Base-by-base conservation (phyloP, 176 grass and related monocot species). In the Eremochloa ophiuroides region DNA sequence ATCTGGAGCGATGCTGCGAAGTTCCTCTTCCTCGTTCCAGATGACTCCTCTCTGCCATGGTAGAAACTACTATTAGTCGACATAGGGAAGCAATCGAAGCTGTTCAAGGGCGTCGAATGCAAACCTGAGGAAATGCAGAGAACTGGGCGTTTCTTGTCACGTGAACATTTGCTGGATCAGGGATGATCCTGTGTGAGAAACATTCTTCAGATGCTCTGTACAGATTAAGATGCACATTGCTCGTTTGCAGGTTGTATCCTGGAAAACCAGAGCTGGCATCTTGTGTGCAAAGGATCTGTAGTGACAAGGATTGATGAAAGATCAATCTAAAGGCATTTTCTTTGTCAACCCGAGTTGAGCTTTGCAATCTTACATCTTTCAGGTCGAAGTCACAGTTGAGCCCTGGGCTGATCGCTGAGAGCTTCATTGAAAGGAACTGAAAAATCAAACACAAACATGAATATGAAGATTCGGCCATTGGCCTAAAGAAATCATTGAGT, bases 361-460 rank as follows among this genome's bases (percentile, higher is more conserved):
- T 55, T 76, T 69, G 33, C 64, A 20, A 50, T 59, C 83, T 98
- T 94, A 98, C 95, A 55, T 98, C 83, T 85, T 90, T 86, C 7
- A 89, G 77, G 66, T 93, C 75, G 38, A 91, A 34, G 69, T 89
- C 67, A 59, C 85, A 81, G 82, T 71, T 94, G 28, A 88, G 61
- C 66, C 83, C 92, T n/a, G 90, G 88, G 35, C 85, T 87, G 28
- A 98, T 66, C 1, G 86, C 37, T 4, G 92, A 87, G 78, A 98
- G 90, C 84, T 93, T 98, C 92, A 98, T 94, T 2, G 92, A 94
- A 30, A 98, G 86, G 82, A 98, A 98, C 95, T 98, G 88, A 82
- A 78, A 39, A 83, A 73, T 55, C 31, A 56, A 62, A 41, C 8
- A 13, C 22, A n/a, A 69, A 29, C 22, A 80, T 50, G 63, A 40